These are phyloP conservation scores for Trichophyton simii DNA, from an alignment of 2,329 filamentous ascomycete genomes.

Conservation along the genomic window DNA sequence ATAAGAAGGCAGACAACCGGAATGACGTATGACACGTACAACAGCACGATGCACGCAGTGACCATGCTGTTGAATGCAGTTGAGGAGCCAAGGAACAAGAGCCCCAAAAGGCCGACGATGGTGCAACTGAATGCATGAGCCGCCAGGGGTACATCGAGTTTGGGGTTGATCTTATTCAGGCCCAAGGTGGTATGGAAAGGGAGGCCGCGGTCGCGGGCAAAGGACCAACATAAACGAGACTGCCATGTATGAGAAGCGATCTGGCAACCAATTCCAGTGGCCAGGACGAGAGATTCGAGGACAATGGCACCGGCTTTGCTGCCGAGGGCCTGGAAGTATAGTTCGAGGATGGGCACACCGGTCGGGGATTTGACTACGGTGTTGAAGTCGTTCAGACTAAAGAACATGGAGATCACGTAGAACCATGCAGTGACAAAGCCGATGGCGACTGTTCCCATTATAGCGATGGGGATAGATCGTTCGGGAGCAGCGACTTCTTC, in stretches of 20 bases:
- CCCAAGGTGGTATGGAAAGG: constrained; percentile 28
- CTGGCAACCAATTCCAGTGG: constrained; percentile 37
- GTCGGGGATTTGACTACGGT: constrained; percentile 31
- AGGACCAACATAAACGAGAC: constrained; percentile 40
- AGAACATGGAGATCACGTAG: constrained; percentile 39
- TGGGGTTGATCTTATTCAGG: constrained; percentile 30
- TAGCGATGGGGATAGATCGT: constrained; percentile 38
- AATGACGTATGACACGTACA: constrained; percentile 37
- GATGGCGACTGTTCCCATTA: constrained; percentile 38
- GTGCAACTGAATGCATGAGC: constrained; percentile 34
- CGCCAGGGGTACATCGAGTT: constrained; percentile 34
- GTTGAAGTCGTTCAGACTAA: constrained; percentile 36
- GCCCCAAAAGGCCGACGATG: constrained; percentile 36
- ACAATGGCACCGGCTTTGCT: constrained; percentile 36
- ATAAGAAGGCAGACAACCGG: constrained; percentile 37
- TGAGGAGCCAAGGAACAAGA: constrained; percentile 35
- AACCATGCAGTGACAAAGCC: constrained; percentile 40
- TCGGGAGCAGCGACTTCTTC: constrained; percentile 39
- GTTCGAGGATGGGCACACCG: constrained; percentile 36
- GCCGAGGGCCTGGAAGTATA: constrained; percentile 35
- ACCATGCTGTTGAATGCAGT: constrained; percentile 34
- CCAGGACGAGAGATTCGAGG: constrained; percentile 35
- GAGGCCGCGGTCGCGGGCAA: constrained; percentile 40
- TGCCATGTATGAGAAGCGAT: constrained; percentile 41
- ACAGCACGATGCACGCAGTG: constrained; percentile 36